phyloP scores from a whole-genome alignment of 495 filamentous ascomycete genomes.

The Friedmanniomyces endolithicus region DNA sequence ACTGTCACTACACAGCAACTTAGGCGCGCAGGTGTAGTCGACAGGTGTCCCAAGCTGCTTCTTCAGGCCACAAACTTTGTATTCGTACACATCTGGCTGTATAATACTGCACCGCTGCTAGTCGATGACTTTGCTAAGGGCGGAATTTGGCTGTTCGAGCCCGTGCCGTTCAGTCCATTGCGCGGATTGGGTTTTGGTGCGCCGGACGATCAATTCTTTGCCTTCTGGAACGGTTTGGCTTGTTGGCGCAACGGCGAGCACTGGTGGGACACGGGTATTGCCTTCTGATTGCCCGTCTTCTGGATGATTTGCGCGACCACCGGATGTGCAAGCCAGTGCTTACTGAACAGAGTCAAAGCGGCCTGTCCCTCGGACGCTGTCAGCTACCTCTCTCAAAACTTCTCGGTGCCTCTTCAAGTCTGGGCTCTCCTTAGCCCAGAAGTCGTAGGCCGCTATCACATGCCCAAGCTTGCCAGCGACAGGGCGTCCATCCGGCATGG shows the following conservation, averaged over 20 bases:
- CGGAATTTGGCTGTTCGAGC: conserved; percentile 33
- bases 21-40: conserved; percentile 8
- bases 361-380: neutral
- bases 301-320: no score
- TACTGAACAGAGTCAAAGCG: no score
- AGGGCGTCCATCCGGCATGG: neutral
- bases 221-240: conserved; percentile 24
- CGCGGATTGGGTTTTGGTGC: conserved; percentile 29
- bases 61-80: conserved; percentile 24
- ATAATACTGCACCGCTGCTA: conserved; percentile 27
- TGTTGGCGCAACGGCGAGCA: conserved; percentile 23
- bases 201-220: conserved; percentile 26
- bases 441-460: conserved; percentile 1
- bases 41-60: conserved; percentile 17
- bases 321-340: no score
- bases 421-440: conserved; percentile 2
- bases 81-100: conserved; percentile 31
- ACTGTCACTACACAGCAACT: conserved; percentile 3
- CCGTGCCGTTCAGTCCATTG: conserved; percentile 28
- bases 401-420: neutral
- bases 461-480: neutral
- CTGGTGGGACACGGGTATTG: conserved; percentile 31
- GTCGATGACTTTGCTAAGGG: conserved; percentile 32
- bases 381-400: neutral
- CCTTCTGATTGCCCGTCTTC: conserved; percentile 14